phyloP scores from a whole-genome alignment of 768 basidiomycete species.

The Tylopilus sp. region DNA sequence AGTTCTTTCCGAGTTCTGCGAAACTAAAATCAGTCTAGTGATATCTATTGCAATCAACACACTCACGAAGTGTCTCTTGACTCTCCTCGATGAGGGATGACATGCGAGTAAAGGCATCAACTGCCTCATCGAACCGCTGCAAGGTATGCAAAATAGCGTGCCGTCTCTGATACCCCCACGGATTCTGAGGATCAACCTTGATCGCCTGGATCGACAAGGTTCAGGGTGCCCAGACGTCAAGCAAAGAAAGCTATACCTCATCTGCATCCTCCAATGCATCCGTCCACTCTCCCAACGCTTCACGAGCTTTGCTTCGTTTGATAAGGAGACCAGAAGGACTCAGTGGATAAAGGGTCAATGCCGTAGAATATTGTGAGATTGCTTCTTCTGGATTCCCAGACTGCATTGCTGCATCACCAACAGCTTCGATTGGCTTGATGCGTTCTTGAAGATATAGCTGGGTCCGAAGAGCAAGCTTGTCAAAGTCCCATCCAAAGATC shows the following conservation, averaged over 20 bases:
- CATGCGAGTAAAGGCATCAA: neutral
- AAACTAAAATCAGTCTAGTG: neutral
- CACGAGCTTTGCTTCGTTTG: constrained; percentile 8
- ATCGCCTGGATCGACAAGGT: neutral
- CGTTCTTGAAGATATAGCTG: neutral
- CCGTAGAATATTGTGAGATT: constrained; percentile 5
- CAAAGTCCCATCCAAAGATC: constrained; percentile 11
- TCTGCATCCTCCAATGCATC: constrained; percentile 3
- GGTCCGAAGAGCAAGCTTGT: neutral
- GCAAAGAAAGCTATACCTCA: neutral
- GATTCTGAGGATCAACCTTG: neutral
- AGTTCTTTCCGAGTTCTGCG: neutral
- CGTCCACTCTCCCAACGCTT: neutral
- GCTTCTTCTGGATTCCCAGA: neutral
- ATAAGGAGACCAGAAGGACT: constrained; percentile 1
- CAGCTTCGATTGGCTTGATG: neutral
- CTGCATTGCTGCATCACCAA: neutral
- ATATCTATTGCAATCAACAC: neutral
- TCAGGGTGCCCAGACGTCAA: neutral
- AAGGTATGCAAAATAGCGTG: neutral
- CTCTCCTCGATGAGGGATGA: neutral
- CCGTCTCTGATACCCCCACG: neutral
- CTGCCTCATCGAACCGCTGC: neutral
- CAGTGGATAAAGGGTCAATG: constrained; percentile 5
- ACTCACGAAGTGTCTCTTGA: neutral